Evolutionary conservation across 257 asterid species (phyloP).

Genomic region (Solanum clarkiae): DNA sequence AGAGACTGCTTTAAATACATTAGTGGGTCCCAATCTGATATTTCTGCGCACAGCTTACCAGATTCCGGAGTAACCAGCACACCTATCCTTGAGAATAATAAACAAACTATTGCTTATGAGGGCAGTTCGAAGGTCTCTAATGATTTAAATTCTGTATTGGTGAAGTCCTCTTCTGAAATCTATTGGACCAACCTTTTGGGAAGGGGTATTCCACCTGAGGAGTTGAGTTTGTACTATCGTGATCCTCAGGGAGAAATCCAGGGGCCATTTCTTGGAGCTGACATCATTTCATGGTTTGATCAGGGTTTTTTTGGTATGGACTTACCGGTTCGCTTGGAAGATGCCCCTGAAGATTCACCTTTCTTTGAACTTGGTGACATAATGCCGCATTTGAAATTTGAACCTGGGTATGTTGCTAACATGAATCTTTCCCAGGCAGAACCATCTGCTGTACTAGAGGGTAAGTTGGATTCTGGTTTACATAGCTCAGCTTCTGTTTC

Average conservation of each 20-base stretch:
- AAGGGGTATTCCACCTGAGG: conserved; percentile 43
- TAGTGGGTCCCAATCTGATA: conserved; percentile 26
- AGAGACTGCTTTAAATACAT: conserved; percentile 10
- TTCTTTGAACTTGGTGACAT: conserved; percentile 74
- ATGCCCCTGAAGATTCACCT: conserved; percentile 56
- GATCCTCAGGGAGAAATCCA: conserved; percentile 91
- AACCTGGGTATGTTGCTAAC: conserved; percentile 21
- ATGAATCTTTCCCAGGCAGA: conserved; percentile 32
- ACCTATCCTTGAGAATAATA: conserved; percentile 18
- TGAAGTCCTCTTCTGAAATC: conserved; percentile 26
- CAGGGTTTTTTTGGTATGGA: conserved; percentile 93
- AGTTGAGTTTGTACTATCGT: conserved; percentile 68
- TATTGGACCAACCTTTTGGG: not conserved
- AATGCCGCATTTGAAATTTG: conserved; percentile 70
- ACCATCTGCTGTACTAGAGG: conserved; percentile 28
- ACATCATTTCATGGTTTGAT: conserved; percentile 90
- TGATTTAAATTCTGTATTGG: conserved; percentile 28
- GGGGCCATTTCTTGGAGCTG: conserved; percentile 93
- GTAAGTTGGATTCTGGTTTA: conserved; percentile 24
- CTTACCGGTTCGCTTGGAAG: conserved; percentile 70
- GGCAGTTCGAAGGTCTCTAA: conserved; percentile 22
- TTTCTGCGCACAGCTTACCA: conserved; percentile 13
- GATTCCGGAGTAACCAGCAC: conserved; percentile 20
- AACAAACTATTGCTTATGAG: conserved; percentile 26
- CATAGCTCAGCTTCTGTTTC: conserved; percentile 20